A percentile compares a stretch with the other conserved stretches of the same genome.
Evolutionary conservation across 106 monocot genomes (phyloP).

Genomic region (Dendrobium catenatum): DNA sequence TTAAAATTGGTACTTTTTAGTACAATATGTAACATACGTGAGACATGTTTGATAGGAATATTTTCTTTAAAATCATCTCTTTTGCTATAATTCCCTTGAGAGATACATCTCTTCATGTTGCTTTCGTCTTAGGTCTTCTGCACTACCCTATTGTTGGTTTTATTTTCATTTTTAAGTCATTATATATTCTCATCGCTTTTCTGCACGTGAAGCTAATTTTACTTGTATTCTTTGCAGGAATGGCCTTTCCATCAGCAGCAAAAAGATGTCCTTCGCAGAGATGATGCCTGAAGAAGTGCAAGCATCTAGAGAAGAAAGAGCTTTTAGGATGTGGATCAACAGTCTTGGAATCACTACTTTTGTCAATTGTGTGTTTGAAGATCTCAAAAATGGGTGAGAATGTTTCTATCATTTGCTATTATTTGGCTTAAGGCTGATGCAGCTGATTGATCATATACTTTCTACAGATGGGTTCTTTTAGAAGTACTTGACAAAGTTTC

Average conservation of each 20-base stretch:
- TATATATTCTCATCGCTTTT: not conserved
- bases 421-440: not conserved
- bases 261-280: slow-evolving; percentile 30
- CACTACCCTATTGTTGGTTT: not conserved
- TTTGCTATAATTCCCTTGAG: not conserved
- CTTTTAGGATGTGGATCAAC: slow-evolving; percentile 47
- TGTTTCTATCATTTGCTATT: not conserved
- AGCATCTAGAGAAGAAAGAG: slow-evolving; percentile 60
- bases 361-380: slow-evolving; percentile 47
- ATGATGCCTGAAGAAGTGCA: slow-evolving; percentile 37
- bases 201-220: not conserved
- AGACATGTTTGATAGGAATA: not conserved
- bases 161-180: not conserved
- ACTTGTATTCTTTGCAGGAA: slow-evolving; percentile 20
- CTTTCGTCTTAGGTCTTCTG: not conserved
- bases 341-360: slow-evolving; percentile 40
- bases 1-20: not conserved
- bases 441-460: slow-evolving; percentile 1
- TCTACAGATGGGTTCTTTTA: slow-evolving; percentile 87
- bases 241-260: slow-evolving; percentile 37
- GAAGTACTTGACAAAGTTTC: slow-evolving; percentile 95
- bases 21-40: not conserved
- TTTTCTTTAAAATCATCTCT: not conserved
- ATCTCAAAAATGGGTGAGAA: slow-evolving; percentile 40
- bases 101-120: not conserved